Conservation (phyloP, 768 basidiomycete species). For the Auriscalpium vulgare region DNA sequence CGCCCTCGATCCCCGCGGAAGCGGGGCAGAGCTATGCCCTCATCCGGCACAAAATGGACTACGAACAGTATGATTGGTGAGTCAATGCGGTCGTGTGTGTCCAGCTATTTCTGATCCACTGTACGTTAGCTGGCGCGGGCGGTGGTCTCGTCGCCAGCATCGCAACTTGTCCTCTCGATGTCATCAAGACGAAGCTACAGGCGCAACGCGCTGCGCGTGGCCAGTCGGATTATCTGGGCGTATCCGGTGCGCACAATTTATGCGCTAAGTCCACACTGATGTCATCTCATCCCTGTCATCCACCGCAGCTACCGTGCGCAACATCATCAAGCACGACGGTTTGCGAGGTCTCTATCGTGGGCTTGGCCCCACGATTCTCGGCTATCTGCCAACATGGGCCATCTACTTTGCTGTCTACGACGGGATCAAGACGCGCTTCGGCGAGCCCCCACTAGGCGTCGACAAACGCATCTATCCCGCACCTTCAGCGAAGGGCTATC, state of each 20-base stretch:
- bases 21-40: slow-evolving; percentile 65
- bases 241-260: slow-evolving; percentile 11
- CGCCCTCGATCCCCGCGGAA: slow-evolving; percentile 31
- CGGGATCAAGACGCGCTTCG: slow-evolving; percentile 80
- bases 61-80: slow-evolving; percentile 78
- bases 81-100: slow-evolving; percentile 18
- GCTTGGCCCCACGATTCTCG: slow-evolving; percentile 92
- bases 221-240: slow-evolving; percentile 50
- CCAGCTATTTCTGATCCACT: slow-evolving; percentile 2
- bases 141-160: slow-evolving; percentile 90
- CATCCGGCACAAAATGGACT: slow-evolving; percentile 54
- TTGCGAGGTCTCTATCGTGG: slow-evolving; percentile 90
- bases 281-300: slow-evolving; percentile 26
- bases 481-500: slow-evolving; percentile 79
- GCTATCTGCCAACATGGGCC: slow-evolving; percentile 98
- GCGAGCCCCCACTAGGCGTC: slow-evolving; percentile 48
- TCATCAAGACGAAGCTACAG: slow-evolving; percentile 95
- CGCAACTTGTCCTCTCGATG: slow-evolving; percentile 95
- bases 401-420: slow-evolving; percentile 99
- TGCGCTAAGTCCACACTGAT: slow-evolving; percentile 9
- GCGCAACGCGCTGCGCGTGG: slow-evolving; percentile 76
- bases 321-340: slow-evolving; percentile 60
- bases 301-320: slow-evolving; percentile 34
- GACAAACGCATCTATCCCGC: slow-evolving; percentile 67
- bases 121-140: slow-evolving; percentile 75